phyloP scores from a whole-genome alignment of 306 rosid species.

The Glycine soja region DNA sequence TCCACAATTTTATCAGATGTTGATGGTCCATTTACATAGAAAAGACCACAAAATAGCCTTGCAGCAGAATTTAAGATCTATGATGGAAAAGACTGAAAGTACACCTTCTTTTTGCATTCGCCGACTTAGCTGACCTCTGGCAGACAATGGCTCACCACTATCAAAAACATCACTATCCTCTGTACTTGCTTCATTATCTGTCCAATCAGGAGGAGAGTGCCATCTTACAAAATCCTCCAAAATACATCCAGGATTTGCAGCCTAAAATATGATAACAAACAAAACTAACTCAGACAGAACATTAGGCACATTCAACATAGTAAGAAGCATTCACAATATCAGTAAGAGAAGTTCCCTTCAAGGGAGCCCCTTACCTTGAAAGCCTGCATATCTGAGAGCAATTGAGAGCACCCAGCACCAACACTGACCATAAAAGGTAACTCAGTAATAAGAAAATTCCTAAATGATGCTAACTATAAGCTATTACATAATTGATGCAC shows the following conservation, averaged over 20 bases:
- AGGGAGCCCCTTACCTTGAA: slow-evolving; percentile 75
- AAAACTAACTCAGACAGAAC: slow-evolving; percentile 33
- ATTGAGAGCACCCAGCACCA: slow-evolving; percentile 99
- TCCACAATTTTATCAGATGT: slow-evolving; percentile 17
- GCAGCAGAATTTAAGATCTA: slow-evolving; percentile 44
- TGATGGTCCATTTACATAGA: slow-evolving; percentile 22
- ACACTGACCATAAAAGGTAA: slow-evolving; percentile 73
- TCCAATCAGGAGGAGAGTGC: slow-evolving; percentile 99
- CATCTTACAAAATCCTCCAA: slow-evolving; percentile 98
- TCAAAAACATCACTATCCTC: slow-evolving; percentile 64
- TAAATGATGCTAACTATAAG: slow-evolving; percentile 13
- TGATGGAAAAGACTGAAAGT: slow-evolving; percentile 31
- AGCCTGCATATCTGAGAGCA: slow-evolving; percentile 99
- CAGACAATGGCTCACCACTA: slow-evolving; percentile 54
- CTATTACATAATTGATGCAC: slow-evolving; percentile 5
- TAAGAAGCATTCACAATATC: slow-evolving; percentile 38
- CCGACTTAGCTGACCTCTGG: slow-evolving; percentile 85
- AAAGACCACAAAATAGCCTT: not conserved
- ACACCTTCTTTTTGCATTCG: slow-evolving; percentile 98
- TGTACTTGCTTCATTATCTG: slow-evolving; percentile 62
- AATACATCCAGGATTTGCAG: slow-evolving; percentile 99
- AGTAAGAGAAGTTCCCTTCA: slow-evolving; percentile 42
- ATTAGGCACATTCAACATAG: slow-evolving; percentile 40
- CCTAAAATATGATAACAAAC: slow-evolving; percentile 60
- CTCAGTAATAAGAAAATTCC: slow-evolving; percentile 54